Evolutionary conservation across 495 filamentous ascomycete genomes (phyloP).

Genomic region (Evernia prunastri): DNA sequence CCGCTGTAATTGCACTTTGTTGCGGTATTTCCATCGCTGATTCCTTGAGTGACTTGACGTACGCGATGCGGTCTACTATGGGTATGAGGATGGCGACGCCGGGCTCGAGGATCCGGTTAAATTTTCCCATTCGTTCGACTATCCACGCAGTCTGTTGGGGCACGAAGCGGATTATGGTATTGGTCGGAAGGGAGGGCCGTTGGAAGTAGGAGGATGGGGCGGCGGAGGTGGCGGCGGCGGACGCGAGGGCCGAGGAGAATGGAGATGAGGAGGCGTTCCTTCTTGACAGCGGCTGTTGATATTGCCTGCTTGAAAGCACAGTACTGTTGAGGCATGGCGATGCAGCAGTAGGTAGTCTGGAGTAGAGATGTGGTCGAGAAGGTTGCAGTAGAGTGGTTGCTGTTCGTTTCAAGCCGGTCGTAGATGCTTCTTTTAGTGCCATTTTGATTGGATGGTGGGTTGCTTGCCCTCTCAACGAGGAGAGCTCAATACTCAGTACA

Average conservation of each 20-base stretch:
- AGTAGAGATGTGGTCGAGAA: slow-evolving; percentile 9
- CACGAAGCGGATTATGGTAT: slow-evolving; percentile 94
- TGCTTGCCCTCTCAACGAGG: neutral
- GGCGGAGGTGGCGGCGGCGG: slow-evolving; percentile 6
- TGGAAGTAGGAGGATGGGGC: slow-evolving; percentile 51
- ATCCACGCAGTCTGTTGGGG: slow-evolving; percentile 99
- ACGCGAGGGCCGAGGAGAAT: slow-evolving; percentile 1
- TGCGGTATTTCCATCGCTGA: slow-evolving; percentile 90
- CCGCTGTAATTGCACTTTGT: slow-evolving; percentile 94
- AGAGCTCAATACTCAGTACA: neutral
- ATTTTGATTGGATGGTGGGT: neutral
- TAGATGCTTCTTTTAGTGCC: slow-evolving; percentile 7
- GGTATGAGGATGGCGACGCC: slow-evolving; percentile 85
- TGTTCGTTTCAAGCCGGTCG: slow-evolving; percentile 2
- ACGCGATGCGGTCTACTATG: slow-evolving; percentile 91
- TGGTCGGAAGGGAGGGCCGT: slow-evolving; percentile 66
- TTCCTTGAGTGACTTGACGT: slow-evolving; percentile 96
- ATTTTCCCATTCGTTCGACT: slow-evolving; percentile 98
- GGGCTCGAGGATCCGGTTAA: slow-evolving; percentile 83
- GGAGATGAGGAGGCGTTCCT: slow-evolving; percentile 8
- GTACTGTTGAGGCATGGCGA: slow-evolving; percentile 7
- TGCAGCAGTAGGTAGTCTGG: slow-evolving; percentile 2
- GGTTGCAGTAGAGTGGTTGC: slow-evolving; percentile 9
- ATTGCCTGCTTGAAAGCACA: neutral
- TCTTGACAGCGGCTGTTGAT: neutral